phyloP scores from a whole-genome alignment of 176 grass and related monocot genomes.

The Oryza punctata region DNA sequence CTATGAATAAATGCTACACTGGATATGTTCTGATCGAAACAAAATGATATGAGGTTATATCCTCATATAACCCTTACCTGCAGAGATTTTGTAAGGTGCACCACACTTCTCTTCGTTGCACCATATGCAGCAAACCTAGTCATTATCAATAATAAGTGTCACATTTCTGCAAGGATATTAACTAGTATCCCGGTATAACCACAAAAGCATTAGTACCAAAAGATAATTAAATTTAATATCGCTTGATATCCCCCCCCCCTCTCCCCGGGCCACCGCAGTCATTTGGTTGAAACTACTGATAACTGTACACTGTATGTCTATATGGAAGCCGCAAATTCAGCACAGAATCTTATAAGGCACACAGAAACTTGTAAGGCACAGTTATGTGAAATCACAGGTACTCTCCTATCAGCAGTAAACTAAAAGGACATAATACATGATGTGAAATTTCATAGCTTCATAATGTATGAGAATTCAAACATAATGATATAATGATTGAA shows the following conservation, averaged over 20 bases:
- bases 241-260: neutral
- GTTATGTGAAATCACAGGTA: neutral
- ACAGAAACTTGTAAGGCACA: neutral
- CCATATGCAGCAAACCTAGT: constrained; percentile 94
- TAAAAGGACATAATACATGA: neutral
- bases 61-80: constrained; percentile 59
- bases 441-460: neutral
- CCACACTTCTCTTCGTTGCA: constrained; percentile 91
- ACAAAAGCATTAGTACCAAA: constrained; percentile 10
- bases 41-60: constrained; percentile 29
- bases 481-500: constrained; percentile 13
- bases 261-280: neutral
- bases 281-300: constrained; percentile 23
- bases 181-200: neutral
- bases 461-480: constrained; percentile 17
- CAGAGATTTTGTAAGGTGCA: constrained; percentile 94
- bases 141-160: constrained; percentile 23
- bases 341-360: neutral
- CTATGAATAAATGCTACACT: constrained; percentile 6
- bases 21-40: constrained; percentile 12
- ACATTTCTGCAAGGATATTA: constrained; percentile 14
- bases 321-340: neutral
- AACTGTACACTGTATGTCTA: neutral
- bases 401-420: neutral
- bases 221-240: constrained; percentile 31